Evolutionary conservation across 169 alveolate genomes (phyloP).

Genomic region (Plasmodium ovale): DNA sequence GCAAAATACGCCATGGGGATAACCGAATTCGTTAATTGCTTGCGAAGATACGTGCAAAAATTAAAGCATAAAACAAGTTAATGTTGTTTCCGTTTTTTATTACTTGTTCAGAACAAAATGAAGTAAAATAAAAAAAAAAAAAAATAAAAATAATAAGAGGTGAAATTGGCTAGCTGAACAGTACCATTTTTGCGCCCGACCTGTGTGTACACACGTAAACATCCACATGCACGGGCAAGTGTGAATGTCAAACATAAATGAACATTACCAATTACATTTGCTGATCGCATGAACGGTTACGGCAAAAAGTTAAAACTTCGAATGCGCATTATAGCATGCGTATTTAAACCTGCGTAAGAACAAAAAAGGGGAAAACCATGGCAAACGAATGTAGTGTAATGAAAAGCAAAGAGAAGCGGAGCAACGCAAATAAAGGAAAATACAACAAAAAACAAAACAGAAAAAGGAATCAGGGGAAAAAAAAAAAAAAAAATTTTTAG

Average conservation of each 20-base stretch:
- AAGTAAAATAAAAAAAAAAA: not conserved
- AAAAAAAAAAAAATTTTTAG: too few relatives aligned
- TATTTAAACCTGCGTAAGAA: too few relatives aligned
- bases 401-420: too few relatives aligned
- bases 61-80: slow-evolving; percentile 17
- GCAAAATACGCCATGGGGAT: slow-evolving; percentile 71
- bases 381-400: too few relatives aligned
- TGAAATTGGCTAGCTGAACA: not conserved
- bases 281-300: not conserved
- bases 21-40: slow-evolving; percentile 37
- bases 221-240: not conserved
- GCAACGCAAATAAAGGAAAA: too few relatives aligned
- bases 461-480: too few relatives aligned
- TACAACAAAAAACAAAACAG: too few relatives aligned
- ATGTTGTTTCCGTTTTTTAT: slow-evolving; percentile 3
- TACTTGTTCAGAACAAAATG: slow-evolving; percentile 9
- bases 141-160: not conserved
- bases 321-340: too few relatives aligned
- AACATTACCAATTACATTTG: slow-evolving; percentile 16
- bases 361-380: too few relatives aligned
- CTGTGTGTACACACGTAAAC: not conserved
- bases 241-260: too few relatives aligned
- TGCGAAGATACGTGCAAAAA: slow-evolving; percentile 40
- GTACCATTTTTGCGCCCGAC: slow-evolving; percentile 25
- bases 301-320: not conserved